phyloP scores from a whole-genome alignment of 768 basidiomycete species.

The Antrodiella citrinella region DNA sequence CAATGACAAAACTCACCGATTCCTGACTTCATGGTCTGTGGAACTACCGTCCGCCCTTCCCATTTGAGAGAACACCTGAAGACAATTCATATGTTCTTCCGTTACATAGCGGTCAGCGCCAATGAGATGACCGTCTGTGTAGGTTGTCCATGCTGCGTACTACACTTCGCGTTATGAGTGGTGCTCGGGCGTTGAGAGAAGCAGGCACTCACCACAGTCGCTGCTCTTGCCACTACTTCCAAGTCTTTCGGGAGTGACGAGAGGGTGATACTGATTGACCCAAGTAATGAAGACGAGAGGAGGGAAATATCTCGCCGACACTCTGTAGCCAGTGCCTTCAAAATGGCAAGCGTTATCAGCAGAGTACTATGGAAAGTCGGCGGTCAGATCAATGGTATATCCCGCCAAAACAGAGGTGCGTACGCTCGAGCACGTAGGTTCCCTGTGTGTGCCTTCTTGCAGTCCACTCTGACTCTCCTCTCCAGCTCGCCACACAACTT shows the following conservation, averaged over 20 bases:
- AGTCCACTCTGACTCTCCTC: conserved; percentile 60
- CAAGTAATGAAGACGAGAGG: conserved; percentile 60
- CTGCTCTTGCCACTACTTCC: conserved; percentile 69
- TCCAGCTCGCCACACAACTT: conserved; percentile 74
- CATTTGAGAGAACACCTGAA: conserved; percentile 56
- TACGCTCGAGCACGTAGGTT: conserved; percentile 77
- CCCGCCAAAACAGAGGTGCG: conserved; percentile 27
- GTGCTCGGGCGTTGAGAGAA: background rate
- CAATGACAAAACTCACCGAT: conserved; percentile 43
- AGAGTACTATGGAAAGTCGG: conserved; percentile 43
- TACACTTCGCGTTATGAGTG: conserved; percentile 22
- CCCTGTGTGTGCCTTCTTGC: conserved; percentile 60
- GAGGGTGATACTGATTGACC: conserved; percentile 53
- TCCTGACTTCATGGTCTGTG: conserved; percentile 59
- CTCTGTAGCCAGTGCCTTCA: conserved; percentile 77
- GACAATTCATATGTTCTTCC: conserved; percentile 57
- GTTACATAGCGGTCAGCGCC: conserved; percentile 70
- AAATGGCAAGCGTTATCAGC: conserved; percentile 75
- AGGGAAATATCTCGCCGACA: conserved; percentile 79
- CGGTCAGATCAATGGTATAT: conserved; percentile 2
- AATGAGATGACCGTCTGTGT: conserved; percentile 78
- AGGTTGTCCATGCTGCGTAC: conserved; percentile 92
- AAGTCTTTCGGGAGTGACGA: conserved; percentile 52
- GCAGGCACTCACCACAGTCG: conserved; percentile 63
- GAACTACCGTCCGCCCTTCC: conserved; percentile 37